Conservation (phyloP, 352 stramenopile genomes). For the Plasmopara viticola region DNA sequence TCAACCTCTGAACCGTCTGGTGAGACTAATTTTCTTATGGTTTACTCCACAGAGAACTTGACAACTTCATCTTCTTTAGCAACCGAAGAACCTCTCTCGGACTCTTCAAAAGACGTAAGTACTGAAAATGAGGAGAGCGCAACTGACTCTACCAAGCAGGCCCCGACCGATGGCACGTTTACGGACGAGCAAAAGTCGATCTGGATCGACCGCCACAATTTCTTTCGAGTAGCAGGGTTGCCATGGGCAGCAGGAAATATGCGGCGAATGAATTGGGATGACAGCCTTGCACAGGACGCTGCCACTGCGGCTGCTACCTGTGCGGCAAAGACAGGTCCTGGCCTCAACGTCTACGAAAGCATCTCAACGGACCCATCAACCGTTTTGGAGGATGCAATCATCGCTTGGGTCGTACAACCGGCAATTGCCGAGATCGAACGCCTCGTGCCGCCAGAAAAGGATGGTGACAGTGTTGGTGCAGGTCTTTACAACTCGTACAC, state of each 20-base stretch:
- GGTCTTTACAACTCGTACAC: conserved; percentile 72
- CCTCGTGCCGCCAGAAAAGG: conserved; percentile 10
- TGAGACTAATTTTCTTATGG: background rate
- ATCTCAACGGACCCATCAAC: conserved; percentile 23
- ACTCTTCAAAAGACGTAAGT: too few species aligned
- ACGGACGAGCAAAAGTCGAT: conserved; percentile 42
- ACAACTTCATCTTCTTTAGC: conserved; percentile 5
- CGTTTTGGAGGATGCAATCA: conserved; percentile 48
- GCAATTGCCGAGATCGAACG: conserved; percentile 29
- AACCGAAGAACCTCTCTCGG: background rate
- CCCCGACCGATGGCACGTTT: conserved; percentile 20
- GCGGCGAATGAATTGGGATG: conserved; percentile 58
- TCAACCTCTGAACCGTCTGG: too few species aligned
- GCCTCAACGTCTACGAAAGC: conserved; percentile 45
- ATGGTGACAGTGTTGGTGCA: conserved; percentile 44
- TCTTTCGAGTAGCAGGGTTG: conserved; percentile 55
- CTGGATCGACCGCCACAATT: conserved; percentile 72
- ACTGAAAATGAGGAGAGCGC: background rate
- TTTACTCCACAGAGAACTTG: conserved; percentile 2
- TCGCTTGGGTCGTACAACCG: conserved; percentile 41
- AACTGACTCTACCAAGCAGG: conserved; percentile 1
- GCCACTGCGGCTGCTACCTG: conserved; percentile 33
- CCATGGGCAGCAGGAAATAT: conserved; percentile 61
- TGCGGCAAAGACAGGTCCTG: conserved; percentile 25
- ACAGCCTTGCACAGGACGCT: conserved; percentile 40